Percentiles rank a stretch among this genome's conserved stretches.
These are phyloP conservation scores for Pyrus hybrid DNA, from an alignment of 331 rosid species.

Conservation along the genomic window DNA sequence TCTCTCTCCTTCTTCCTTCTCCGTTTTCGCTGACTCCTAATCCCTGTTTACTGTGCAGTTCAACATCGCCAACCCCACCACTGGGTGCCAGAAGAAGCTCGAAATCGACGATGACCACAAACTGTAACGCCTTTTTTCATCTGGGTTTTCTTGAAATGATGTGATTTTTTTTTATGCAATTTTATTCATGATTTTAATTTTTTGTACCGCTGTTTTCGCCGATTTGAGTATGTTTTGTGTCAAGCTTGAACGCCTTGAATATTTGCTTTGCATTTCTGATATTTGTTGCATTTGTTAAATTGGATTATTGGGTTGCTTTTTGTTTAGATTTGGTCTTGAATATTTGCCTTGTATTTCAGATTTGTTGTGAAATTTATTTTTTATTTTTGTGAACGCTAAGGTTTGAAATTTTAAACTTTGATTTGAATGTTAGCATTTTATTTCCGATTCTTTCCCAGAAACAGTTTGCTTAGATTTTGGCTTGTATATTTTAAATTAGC, in stretches of 20 bases:
- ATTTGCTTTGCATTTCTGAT: background rate
- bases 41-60: conserved; percentile 32
- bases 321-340: background rate
- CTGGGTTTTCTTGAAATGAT: background rate
- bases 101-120: conserved; percentile 78
- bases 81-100: conserved; percentile 86
- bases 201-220: background rate
- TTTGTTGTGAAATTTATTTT: background rate
- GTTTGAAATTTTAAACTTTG: background rate
- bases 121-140: conserved; percentile 30
- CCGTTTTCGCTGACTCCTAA: background rate
- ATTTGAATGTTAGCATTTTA: background rate
- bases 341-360: background rate
- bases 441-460: background rate
- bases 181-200: background rate
- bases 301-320: background rate
- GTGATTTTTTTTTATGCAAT: background rate
- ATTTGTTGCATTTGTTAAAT: background rate
- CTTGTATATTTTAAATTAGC: background rate
- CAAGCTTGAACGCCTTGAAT: background rate
- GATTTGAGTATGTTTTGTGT: no score
- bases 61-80: conserved; percentile 86
- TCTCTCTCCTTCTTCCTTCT: background rate
- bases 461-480: background rate
- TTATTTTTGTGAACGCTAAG: background rate